Percentiles rank a stretch among this genome's conserved stretches.
Evolutionary conservation across 257 asterid species (phyloP).

Genomic region (Nicotiana tabacum): DNA sequence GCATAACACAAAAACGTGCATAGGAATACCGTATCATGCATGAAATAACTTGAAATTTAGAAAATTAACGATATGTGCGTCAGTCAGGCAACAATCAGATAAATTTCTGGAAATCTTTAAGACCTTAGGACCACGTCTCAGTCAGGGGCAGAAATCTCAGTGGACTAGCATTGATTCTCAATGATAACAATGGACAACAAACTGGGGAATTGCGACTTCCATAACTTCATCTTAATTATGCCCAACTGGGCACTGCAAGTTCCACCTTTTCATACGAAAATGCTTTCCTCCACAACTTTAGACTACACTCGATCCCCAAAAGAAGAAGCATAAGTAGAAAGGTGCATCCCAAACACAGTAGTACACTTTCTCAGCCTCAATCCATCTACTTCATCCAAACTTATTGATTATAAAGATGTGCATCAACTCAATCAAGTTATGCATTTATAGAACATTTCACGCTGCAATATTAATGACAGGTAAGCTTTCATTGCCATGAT

Average conservation of each 20-base stretch:
- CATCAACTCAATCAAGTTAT: background rate
- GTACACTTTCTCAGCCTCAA: background rate
- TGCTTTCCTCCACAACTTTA: background rate
- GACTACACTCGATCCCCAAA: background rate
- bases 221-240: background rate
- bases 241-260: background rate
- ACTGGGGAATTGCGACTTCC: background rate
- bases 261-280: background rate
- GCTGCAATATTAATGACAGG: background rate
- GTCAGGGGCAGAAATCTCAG: background rate
- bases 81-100: background rate
- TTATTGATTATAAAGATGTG: background rate
- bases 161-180: background rate
- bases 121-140: background rate
- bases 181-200: background rate
- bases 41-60: background rate
- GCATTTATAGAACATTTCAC: background rate
- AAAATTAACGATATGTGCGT: background rate
- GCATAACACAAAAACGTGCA: background rate
- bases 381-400: background rate
- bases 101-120: background rate
- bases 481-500: background rate
- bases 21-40: background rate
- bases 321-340: background rate
- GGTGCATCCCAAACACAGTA: background rate